Evolutionary conservation across 2,329 filamentous ascomycete species (phyloP).

Genomic region (Alternaria novae-zelandiae): DNA sequence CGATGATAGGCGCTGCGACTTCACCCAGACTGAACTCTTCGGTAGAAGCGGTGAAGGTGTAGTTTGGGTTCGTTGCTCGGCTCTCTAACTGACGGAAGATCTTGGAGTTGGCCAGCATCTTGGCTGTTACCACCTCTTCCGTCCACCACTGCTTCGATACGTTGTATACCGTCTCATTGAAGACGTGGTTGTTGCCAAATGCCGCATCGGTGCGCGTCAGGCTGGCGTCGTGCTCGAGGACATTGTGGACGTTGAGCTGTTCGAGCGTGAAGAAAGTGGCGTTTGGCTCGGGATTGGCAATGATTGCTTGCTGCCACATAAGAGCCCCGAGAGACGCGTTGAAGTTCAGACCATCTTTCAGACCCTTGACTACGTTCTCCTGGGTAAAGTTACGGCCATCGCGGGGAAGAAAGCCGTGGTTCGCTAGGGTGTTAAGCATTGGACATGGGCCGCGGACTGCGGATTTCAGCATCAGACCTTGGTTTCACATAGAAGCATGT

Average conservation of each 20-base stretch:
- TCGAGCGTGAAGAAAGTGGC: constrained; percentile 44
- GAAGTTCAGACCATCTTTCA: constrained; percentile 55
- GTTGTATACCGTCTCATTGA: constrained; percentile 61
- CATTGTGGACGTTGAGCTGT: constrained; percentile 55
- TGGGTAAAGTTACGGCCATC: constrained; percentile 44
- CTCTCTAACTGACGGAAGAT: constrained; percentile 55
- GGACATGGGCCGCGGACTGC: constrained; percentile 41
- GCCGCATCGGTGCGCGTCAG: constrained; percentile 57
- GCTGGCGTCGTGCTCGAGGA: constrained; percentile 60
- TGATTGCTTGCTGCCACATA: constrained; percentile 55
- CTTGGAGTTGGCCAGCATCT: constrained; percentile 53
- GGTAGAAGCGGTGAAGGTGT: constrained; percentile 52
- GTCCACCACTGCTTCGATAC: constrained; percentile 58
- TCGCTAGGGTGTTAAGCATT: constrained; percentile 45
- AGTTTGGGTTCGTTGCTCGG: constrained; percentile 57
- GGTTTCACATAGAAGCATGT: neutral
- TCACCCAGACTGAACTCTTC: constrained; percentile 60
- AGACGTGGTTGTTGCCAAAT: constrained; percentile 60
- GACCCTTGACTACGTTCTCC: constrained; percentile 47
- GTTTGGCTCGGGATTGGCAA: constrained; percentile 35
- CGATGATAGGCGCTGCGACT: constrained; percentile 58
- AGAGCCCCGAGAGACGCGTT: constrained; percentile 47
- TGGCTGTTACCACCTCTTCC: constrained; percentile 40
- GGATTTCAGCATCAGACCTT: neutral
- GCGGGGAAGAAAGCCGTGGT: constrained; percentile 44